phyloP scores from a whole-genome alignment of 2,329 filamentous ascomycete genomes.

The Rhytidhysteron rufulum region DNA sequence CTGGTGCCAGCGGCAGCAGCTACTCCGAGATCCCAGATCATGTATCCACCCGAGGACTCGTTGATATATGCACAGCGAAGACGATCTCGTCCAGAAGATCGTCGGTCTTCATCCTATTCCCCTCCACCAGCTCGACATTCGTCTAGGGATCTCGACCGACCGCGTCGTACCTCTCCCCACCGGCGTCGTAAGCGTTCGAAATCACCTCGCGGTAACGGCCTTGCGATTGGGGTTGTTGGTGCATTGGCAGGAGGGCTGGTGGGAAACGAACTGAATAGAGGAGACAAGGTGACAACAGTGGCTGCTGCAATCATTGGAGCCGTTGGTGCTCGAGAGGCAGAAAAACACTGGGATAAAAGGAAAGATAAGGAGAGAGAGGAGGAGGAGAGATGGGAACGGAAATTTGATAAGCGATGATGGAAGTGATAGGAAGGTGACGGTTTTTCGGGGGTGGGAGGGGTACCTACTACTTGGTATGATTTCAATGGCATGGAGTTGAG shows the following conservation, averaged over 20 bases:
- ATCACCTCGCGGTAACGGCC: slow-evolving; percentile 20
- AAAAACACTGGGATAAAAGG: slow-evolving; percentile 21
- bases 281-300: slow-evolving; percentile 26
- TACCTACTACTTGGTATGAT: too few relatives aligned
- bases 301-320: slow-evolving; percentile 33
- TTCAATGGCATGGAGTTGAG: too few relatives aligned
- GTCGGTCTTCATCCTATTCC: slow-evolving; percentile 23
- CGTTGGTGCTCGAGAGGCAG: slow-evolving; percentile 23
- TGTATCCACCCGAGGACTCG: too few relatives aligned
- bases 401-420: slow-evolving; percentile 5
- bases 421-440: neutral
- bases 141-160: slow-evolving; percentile 6
- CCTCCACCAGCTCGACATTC: slow-evolving; percentile 26
- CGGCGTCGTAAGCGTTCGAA: slow-evolving; percentile 9
- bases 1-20: too few relatives aligned
- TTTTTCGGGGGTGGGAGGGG: neutral
- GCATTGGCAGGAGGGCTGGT: slow-evolving; percentile 31
- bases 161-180: slow-evolving; percentile 7
- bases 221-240: slow-evolving; percentile 25
- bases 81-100: slow-evolving; percentile 17
- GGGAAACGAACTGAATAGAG: slow-evolving; percentile 25
- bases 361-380: slow-evolving; percentile 9
- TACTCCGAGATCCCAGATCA: too few relatives aligned
- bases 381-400: slow-evolving; percentile 6
- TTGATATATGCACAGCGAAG: slow-evolving; percentile 12